Base-by-base conservation (phyloP, 805 yeast genomes). In the Yarrowia keelungensis region DNA sequence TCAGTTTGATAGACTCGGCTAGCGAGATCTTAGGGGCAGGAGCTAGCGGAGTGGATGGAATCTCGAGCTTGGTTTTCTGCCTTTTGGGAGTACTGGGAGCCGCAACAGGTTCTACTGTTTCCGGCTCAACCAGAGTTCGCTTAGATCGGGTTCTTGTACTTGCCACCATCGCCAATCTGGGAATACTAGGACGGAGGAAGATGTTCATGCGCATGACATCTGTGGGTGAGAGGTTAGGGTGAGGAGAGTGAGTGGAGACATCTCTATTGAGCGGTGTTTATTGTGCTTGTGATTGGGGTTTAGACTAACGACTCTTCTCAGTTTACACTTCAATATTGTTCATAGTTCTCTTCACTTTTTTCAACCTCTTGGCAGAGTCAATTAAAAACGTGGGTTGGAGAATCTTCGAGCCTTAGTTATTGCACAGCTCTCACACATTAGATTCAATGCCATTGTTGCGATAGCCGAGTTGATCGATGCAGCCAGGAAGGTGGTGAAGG, bases 111-210 rank as follows among this genome's bases (percentile, higher is more conserved):
- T 14, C 42, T 9, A 32, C 16, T 32, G 51, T 16, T 59, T 43
- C 51, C 35, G 46, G 51, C 35, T 59, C 35, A 19, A 16, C 51
- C 42, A 35, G 35, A 35, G 15, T 12, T 35, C 65, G 65, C 41
- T 59, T 59, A 51, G 65, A 12, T n/a, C 62, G 62, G n/a, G 47
- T 56, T 56, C 65, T 59, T 12, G 65, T 43, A 35, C 51, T 32
- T 16, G 65, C 65, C 35, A 19, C 65, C 65, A 59, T 59, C 19
- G 5, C 19, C 39, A 32, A n/a, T 49, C 19, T 26, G 14, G 3
- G 36, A 19, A 15, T 14, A 4, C 12, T 14, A 26, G 46, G 36
- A 19, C 62, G 46, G 43, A 8, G 47, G 62, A 41, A n/a, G 22
- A 54, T 14, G 26, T n/a, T 45, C 32, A 59, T 43, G 51, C 51